Base-by-base conservation (phyloP, 306 rosid species). In the Vigna mungo region DNA sequence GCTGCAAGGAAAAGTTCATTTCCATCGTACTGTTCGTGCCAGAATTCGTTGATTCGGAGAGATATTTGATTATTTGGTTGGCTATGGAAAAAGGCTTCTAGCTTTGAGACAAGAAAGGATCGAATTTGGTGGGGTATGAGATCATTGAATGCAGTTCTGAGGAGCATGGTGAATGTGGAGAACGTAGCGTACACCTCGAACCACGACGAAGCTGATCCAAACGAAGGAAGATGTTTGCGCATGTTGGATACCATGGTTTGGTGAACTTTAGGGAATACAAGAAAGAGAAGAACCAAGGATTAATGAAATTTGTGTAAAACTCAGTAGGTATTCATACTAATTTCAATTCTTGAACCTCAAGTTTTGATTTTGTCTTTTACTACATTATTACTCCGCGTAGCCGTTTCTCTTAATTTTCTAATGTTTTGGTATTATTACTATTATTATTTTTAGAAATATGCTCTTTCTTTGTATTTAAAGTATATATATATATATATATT, bases 161-260 rank as follows among this genome's bases (percentile, higher is more conserved):
- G 20, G 9, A 83, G 80, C 77, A 73, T 78, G 63, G 59, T 41
- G 72, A 74, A 78, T 14, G 86, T 74, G 46, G 77, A 78, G 63
- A 83, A 48, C 2, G 86, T 44, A 8, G 76, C 83, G 2, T 78
- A 83, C 11, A 68, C 4, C 60, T 83, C 80, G 36, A 83, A 83
- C 86, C 82, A 83, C 10, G 86, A 78, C 0, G 83, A 56, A 14
- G 68, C 68, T 0, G 77, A 78, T 7, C 60, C 14, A 6, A 76
- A 54, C 0, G 77, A 70, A 0, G 78, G 69, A 39, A 34, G 12
- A 9, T 49, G 6, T 12, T 39, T 39, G 11, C 2, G 2, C 44
- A 2, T 53, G 9, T 51, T 6, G 0, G 16, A 2, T 9, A 30
- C 41, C 84, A 80, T 80, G 56, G 9, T 37, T 37, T 37, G 2